These are phyloP conservation scores for Chlamydomonas sp. DNA, from an alignment of 139 green algal genomes.

Conservation along the genomic window DNA sequence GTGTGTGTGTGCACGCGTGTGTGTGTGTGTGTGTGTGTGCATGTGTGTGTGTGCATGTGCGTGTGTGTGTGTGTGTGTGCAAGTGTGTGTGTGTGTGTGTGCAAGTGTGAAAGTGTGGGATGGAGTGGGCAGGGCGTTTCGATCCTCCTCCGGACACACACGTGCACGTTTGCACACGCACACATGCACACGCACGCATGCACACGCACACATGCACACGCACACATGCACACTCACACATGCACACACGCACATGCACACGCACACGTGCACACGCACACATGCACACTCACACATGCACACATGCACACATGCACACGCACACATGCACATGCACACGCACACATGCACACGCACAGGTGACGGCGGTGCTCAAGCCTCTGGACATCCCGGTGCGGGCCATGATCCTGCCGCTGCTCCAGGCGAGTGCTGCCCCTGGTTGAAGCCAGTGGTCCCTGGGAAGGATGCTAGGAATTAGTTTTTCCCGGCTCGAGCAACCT, in stretches of 20 bases:
- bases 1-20: not conserved
- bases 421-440: constrained; percentile 17
- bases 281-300: no score
- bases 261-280: constrained; percentile 15
- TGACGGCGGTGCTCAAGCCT: constrained; percentile 4
- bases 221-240: no score
- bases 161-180: no score
- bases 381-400: constrained; percentile 24
- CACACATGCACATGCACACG: not conserved
- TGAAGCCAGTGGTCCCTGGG: no score
- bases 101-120: no score
- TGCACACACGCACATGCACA: constrained; percentile 19
- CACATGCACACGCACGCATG: constrained; percentile 12
- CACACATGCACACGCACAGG: no score
- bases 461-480: no score
- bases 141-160: constrained; percentile 4
- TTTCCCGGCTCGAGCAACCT: no score
- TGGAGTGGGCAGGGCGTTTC: not conserved
- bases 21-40: not conserved
- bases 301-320: constrained; percentile 10
- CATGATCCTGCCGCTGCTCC: constrained; percentile 46
- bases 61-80: not conserved
- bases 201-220: constrained; percentile 17
- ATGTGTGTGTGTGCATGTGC: not conserved
- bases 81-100: no score